Conservation (phyloP, 2,329 filamentous ascomycete species). For the Alternaria sp. region DNA sequence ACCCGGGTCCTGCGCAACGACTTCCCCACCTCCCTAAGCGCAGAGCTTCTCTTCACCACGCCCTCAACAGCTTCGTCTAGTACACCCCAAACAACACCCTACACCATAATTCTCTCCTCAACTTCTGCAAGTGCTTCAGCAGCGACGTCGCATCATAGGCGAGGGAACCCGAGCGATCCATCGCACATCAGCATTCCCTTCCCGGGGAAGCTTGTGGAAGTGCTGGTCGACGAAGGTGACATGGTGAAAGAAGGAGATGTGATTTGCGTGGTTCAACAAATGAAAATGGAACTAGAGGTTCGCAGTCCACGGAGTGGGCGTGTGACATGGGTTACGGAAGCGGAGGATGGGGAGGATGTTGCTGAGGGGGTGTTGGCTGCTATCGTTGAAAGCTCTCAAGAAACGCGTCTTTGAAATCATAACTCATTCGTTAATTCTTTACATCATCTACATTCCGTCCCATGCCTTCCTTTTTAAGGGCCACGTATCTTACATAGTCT, state of each 20-base stretch:
- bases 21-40: conserved; percentile 62
- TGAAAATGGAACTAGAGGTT: conserved; percentile 74
- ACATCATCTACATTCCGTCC: not conserved
- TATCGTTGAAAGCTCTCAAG: conserved; percentile 49
- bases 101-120: conserved; percentile 54
- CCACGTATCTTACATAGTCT: conserved; percentile 25
- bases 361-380: conserved; percentile 61
- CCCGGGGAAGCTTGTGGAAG: conserved; percentile 65
- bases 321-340: conserved; percentile 60
- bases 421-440: not conserved
- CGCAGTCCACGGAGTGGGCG: conserved; percentile 56
- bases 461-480: accelerated
- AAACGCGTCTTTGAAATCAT: conserved; percentile 1
- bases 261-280: conserved; percentile 67
- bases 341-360: conserved; percentile 62
- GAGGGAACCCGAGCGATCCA: conserved; percentile 58
- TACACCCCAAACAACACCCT: conserved; percentile 45
- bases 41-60: conserved; percentile 60
- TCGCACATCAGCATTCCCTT: conserved; percentile 64
- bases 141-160: conserved; percentile 52
- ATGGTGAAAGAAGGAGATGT: conserved; percentile 61
- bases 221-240: conserved; percentile 63
- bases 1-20: conserved; percentile 64
- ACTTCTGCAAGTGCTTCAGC: conserved; percentile 53
- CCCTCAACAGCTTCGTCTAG: conserved; percentile 55